phyloP scores from a whole-genome alignment of 1,284 basidiomycete genomes.

The Gomphus bonarii region DNA sequence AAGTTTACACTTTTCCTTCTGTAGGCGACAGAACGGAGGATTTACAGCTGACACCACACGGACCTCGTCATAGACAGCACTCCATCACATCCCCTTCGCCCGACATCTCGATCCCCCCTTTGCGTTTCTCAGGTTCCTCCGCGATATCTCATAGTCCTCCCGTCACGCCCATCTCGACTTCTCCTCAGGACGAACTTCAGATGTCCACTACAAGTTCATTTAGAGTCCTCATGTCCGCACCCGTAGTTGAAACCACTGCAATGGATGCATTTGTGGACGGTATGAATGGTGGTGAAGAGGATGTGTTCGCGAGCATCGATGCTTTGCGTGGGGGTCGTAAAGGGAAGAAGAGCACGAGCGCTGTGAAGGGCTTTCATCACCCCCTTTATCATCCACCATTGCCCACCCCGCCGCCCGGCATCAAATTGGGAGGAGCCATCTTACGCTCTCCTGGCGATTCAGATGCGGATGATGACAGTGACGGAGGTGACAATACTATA shows the following conservation, averaged over 20 bases:
- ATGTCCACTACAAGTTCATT: constrained; percentile 30
- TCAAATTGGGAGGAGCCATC: constrained; percentile 59
- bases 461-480: constrained; percentile 36
- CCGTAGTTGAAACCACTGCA: constrained; percentile 64
- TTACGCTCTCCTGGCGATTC: constrained; percentile 27
- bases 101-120: constrained; percentile 17
- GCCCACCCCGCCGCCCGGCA: constrained; percentile 68
- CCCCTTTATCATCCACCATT: constrained; percentile 71
- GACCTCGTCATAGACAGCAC: neutral
- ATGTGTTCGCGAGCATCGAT: constrained; percentile 37
- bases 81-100: neutral
- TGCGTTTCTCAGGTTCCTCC: constrained; percentile 58
- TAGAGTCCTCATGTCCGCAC: constrained; percentile 64
- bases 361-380: constrained; percentile 30
- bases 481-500: constrained; percentile 14
- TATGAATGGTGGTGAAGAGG: constrained; percentile 52
- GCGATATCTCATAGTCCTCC: constrained; percentile 45
- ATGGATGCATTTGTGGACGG: constrained; percentile 81
- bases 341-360: constrained; percentile 16
- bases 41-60: neutral
- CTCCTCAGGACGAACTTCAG: constrained; percentile 25
- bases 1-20: constrained; percentile 1
- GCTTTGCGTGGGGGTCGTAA: constrained; percentile 21
- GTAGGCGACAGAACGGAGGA: neutral
- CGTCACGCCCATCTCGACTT: constrained; percentile 45